A percentile compares a stretch with the other conserved stretches of the same genome.
Evolutionary conservation across 2,329 filamentous ascomycete species (phyloP).

Genomic region (Aureobasidium musti): DNA sequence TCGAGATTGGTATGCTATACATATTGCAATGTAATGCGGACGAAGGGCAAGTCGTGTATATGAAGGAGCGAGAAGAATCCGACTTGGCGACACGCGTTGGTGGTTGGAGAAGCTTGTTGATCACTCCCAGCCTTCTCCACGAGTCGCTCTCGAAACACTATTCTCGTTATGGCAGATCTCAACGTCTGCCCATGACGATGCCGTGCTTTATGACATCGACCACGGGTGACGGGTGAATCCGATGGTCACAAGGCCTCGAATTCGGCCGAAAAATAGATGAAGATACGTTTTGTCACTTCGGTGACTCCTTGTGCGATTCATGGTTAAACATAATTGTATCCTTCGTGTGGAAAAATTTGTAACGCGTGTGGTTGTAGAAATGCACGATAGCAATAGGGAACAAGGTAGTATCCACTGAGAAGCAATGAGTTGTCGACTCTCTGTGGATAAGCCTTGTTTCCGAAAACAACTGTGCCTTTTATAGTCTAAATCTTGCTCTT

Average conservation of each 20-base stretch:
- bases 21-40: neutral
- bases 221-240: neutral
- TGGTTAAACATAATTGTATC: neutral
- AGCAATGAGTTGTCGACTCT: too few relatives aligned
- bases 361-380: too few relatives aligned
- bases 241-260: neutral
- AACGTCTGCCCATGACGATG: conserved; percentile 17
- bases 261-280: neutral
- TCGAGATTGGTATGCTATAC: neutral
- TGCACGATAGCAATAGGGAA: too few relatives aligned
- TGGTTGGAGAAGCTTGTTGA: conserved; percentile 6
- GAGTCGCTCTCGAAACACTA: conserved; percentile 17
- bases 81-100: conserved; percentile 19
- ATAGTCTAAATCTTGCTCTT: too few relatives aligned
- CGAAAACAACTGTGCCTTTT: too few relatives aligned
- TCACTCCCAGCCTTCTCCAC: conserved; percentile 5
- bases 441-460: too few relatives aligned
- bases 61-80: conserved; percentile 8
- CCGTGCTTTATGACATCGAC: conserved; percentile 6
- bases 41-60: neutral
- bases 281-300: neutral
- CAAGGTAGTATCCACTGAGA: too few relatives aligned
- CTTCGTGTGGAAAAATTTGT: too few relatives aligned
- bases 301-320: neutral
- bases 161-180: conserved; percentile 8